Base-by-base conservation (phyloP, 2,329 filamentous ascomycete species). In the Dothistroma septosporum region DNA sequence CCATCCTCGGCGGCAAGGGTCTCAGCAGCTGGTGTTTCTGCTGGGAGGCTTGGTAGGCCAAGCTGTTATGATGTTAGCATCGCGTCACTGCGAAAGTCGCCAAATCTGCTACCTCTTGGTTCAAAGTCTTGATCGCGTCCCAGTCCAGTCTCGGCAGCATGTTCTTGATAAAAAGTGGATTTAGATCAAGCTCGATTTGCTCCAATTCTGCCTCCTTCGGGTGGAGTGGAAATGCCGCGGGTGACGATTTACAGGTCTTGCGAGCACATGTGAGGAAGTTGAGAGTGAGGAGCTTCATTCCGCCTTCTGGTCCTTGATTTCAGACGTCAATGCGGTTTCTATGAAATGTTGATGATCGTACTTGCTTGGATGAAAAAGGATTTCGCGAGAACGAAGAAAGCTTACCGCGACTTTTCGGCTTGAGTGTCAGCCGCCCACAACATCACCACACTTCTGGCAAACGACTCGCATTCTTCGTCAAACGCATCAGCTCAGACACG, bases 231-330 rank as follows among this genome's bases (percentile, higher is more conserved):
- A 95, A 97, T 24, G 91, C 91, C 56, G 84, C 79, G 6, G 88
- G 81, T 33, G 88, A 87, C 60, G 86, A 84, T 79, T 95, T 96
- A 88, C 94, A 99, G 59, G 89, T 83, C 82, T 97, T 97, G 74
- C 95, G 89, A 64, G 94, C 93, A 82, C 94, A 99, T 71, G 91
- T 94, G 66, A 97, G 82, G 78, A 99, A 99, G 79, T 97, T 97
- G 71, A 96, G 87, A 63, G 92, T 97, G 56, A 97, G 85, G 64
- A 97, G 82, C 77, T 97, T 97, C 94, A 99, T 99, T n/a, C 47
- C 63, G 24, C 33, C 14, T 50, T 24, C 48, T 47, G n/a, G 14
- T 53, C 16, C 7, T 9, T 60, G 35, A 7, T 22, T 52, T 59
- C 33, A 11, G 4, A 9, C 33, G 33, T 28, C 6, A 28, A 37